phyloP scores from a whole-genome alignment of 2,329 filamentous ascomycete genomes.

The Aspergillus versicolor region DNA sequence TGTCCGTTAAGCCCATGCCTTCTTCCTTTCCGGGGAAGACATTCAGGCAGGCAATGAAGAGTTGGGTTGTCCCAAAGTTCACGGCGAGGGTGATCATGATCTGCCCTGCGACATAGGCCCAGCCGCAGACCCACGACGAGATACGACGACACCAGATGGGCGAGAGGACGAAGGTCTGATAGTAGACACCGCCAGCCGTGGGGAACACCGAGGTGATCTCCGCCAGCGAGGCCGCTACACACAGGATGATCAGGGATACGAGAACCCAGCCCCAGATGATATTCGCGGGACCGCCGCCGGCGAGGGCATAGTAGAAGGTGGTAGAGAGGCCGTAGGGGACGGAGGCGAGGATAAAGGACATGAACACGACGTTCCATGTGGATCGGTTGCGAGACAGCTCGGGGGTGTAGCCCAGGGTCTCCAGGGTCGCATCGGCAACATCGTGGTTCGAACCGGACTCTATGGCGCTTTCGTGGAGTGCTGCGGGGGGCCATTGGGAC shows the following conservation, averaged over 20 bases:
- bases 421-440: constrained; percentile 18
- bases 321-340: constrained; percentile 68
- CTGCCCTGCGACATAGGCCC: constrained; percentile 75
- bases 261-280: constrained; percentile 70
- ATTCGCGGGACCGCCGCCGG: constrained; percentile 67
- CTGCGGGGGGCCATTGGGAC: background rate
- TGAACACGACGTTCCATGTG: constrained; percentile 23
- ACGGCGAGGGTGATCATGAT: constrained; percentile 74
- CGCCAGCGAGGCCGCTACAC: constrained; percentile 65
- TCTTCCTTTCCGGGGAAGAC: constrained; percentile 49
- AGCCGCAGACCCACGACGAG: constrained; percentile 68
- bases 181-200: constrained; percentile 69
- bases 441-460: constrained; percentile 4
- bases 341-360: constrained; percentile 66
- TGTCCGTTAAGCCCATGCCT: constrained; percentile 54
- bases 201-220: constrained; percentile 70
- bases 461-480: constrained; percentile 3
- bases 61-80: constrained; percentile 66
- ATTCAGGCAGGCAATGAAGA: constrained; percentile 56
- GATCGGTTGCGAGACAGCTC: constrained; percentile 24
- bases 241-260: constrained; percentile 62
- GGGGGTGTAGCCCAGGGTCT: constrained; percentile 20
- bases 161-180: constrained; percentile 68
- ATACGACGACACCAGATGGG: constrained; percentile 65
- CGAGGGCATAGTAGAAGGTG: constrained; percentile 66